Base-by-base conservation (phyloP, 306 rosid genomes). In the Malus sylvestris region DNA sequence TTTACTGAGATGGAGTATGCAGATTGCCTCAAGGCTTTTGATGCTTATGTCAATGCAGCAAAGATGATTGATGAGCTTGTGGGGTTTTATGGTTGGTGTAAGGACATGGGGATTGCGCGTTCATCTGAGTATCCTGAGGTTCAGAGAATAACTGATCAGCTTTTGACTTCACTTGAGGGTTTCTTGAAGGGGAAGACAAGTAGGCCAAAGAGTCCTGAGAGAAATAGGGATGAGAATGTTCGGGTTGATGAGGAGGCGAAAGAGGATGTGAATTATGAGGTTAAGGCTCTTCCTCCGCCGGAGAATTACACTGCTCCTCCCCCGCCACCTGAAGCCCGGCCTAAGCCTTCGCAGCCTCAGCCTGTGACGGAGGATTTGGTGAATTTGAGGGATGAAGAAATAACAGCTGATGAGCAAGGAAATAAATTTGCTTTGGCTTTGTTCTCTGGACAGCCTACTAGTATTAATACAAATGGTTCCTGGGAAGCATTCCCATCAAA, bases 81-180 rank as follows among this genome's bases (percentile, higher is more conserved):
- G 14, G 90, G 68, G 58, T 93, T 93, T 84, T 91, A 91, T 53
- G 76, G 78, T 75, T 91, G 93, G 98, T 93, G 96, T 64, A 93
- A 88, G 81, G 93, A 90, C 59, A 71, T 70, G 75, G 97, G 98
- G 20, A 82, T 93, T 75, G 91, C 93, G 3, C 73, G 86, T 83
- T 83, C 98, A 13, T 89, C 96, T 4, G 97, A 93, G 84, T 93
- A 79, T 74, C 97, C 98, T 32, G 93, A 91, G 76, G 92, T 90
- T 33, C 89, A 87, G 85, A 86, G 78, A 65, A 89, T 93, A 44
- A 87, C 93, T 18, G 89, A 87, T 44, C 79, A 74, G 80, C 90
- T 89, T 70, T 71, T 91, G 63, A 86, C 74, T 53, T 84, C 89
- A 6, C 89, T 91, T 7, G 95, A 88, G 80, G 91, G 91, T 22